Base-by-base conservation (phyloP, 306 rosid species). In the Luffa aegyptiaca region DNA sequence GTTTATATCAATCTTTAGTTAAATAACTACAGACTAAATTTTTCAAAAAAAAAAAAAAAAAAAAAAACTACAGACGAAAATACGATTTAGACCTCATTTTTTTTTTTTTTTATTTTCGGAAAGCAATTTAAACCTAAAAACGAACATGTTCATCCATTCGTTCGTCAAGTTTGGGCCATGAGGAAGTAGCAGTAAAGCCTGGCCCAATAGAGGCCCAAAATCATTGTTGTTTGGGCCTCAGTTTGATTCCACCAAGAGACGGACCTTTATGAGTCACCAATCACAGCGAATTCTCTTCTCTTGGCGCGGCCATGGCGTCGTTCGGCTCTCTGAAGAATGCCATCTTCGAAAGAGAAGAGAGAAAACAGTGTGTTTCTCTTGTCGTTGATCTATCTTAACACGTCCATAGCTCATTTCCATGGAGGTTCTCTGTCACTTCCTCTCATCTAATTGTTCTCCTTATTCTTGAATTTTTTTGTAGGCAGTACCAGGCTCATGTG, bases 401-500 rank as follows among this genome's bases (percentile, higher is more conserved):
- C 7, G 8, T 18, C 37, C 57, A 55, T 79, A 49, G 16, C 35
- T 63, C 73, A 3, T 36, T 41, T 39, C 55, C 16, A 26, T 53
- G 66, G 68, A 65, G 68, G 4, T 26, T 1, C 9, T 46, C 39
- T 75, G 39, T 49, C 37, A 16, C 3, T 52, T 17, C 56, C 45
- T 44, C 35, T 26, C 11, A 7, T 8, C 44, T 37, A 35, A 4
- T 59, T 11, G 36, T 64, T 5, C 63, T 76, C 4, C 4, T 61
- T 26, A 48, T 46, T 55, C 58, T 33, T 17, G 63, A 17, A 37
- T 56, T 39, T 36, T 36, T 33, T 71, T 64, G 9, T 76, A 87
- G 90, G 83, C 89, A 89, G 82, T 87, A 87, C 73, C 90, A 89
- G 80, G 93, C 86, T 80, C 91, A 87, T 45, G 82, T 89, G 44